Percentiles rank a stretch among this genome's conserved stretches.
These are phyloP conservation scores for Apiospora hydei DNA, from an alignment of 2,329 filamentous ascomycete species.

Conservation along the genomic window DNA sequence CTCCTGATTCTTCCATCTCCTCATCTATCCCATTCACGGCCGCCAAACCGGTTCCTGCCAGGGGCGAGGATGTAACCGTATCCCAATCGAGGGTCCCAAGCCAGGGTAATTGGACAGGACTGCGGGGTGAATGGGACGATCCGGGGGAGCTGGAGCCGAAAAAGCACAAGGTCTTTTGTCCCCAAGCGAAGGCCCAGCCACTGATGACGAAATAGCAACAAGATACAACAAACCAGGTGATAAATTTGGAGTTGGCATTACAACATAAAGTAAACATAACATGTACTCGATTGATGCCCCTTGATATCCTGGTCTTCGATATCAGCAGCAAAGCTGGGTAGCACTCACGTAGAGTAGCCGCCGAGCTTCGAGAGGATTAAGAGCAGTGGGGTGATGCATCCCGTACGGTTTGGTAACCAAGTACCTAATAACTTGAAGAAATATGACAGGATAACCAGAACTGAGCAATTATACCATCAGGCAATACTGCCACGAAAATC, in stretches of 20 bases:
- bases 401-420: too few species aligned
- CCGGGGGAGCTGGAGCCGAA: constrained; percentile 17
- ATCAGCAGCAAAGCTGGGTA: too few species aligned
- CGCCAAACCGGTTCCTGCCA: neutral
- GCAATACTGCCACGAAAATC: too few species aligned
- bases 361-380: too few species aligned
- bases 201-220: neutral
- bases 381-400: too few species aligned
- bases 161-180: neutral
- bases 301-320: neutral
- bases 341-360: too few species aligned
- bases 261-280: neutral
- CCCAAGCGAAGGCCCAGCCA: neutral
- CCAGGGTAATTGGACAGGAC: neutral
- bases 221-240: neutral
- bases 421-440: too few species aligned
- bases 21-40: neutral
- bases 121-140: constrained; percentile 8
- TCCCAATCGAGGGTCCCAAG: neutral
- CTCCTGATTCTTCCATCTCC: neutral
- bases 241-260: too few species aligned
- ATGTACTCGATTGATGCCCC: neutral
- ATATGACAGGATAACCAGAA: too few species aligned
- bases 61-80: neutral
- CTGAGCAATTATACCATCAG: too few species aligned